Conservation (phyloP, 495 filamentous ascomycete genomes). For the Podospora pseudoanserina region DNA sequence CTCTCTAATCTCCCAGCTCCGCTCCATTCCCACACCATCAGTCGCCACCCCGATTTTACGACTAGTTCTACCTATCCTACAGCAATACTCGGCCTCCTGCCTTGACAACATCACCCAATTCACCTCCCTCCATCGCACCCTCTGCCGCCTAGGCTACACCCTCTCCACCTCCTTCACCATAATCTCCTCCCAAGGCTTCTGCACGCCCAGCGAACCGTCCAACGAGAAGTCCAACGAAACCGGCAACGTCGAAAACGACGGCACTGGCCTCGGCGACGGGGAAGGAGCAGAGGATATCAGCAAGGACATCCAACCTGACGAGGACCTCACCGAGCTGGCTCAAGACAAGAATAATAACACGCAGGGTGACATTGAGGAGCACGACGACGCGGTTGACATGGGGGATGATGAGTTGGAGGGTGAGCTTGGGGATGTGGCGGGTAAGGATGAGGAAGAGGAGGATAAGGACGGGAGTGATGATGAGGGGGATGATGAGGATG, state of each 20-base stretch:
- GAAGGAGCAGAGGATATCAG: conserved; percentile 95
- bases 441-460: conserved; percentile 53
- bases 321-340: conserved; percentile 87
- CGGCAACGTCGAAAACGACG: conserved; percentile 71
- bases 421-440: conserved; percentile 64
- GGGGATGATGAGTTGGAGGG: conserved; percentile 86
- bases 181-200: conserved; percentile 82
- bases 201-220: conserved; percentile 75
- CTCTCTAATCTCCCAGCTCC: conserved; percentile 50
- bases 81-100: conserved; percentile 65
- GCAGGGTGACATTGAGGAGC: conserved; percentile 69
- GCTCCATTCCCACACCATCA: conserved; percentile 42
- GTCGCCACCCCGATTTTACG: conserved; percentile 59
- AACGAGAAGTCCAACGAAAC: conserved; percentile 59
- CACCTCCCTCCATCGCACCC: conserved; percentile 58
- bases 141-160: conserved; percentile 68
- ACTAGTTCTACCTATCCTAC: conserved; percentile 66
- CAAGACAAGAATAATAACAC: conserved; percentile 71
- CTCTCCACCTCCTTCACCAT: conserved; percentile 72
- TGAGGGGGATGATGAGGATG: conserved; percentile 59
- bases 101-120: conserved; percentile 49
- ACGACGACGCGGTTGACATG: conserved; percentile 90
- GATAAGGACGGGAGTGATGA: conserved; percentile 33
- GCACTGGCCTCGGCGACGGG: conserved; percentile 95
- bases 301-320: conserved; percentile 89